These are phyloP conservation scores for Ajuga chamaepitys DNA, from an alignment of 257 asterid genomes.

Conservation along the genomic window DNA sequence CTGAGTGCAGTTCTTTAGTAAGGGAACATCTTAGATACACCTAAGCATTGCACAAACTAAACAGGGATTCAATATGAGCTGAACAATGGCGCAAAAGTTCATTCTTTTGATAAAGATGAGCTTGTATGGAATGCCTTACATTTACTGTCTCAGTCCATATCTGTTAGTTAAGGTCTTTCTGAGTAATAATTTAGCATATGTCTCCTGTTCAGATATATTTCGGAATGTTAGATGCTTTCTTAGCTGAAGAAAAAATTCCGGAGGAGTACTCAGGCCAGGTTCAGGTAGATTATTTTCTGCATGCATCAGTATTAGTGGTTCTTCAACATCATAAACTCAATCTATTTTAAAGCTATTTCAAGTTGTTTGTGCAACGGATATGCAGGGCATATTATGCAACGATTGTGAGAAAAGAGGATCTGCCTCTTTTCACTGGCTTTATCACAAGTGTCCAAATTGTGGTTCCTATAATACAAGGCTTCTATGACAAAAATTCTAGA, in stretches of 20 bases:
- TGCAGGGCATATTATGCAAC: slow-evolving; percentile 81
- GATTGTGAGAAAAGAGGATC: slow-evolving; percentile 76
- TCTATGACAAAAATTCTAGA: slow-evolving; percentile 28
- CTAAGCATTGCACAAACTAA: too few relatives aligned
- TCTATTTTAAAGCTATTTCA: neutral
- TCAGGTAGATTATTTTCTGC: slow-evolving; percentile 43
- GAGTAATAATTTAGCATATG: neutral
- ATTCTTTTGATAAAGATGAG: neutral
- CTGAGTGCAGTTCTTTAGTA: too few relatives aligned
- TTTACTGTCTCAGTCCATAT: neutral
- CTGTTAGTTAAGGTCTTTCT: neutral
- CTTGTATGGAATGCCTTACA: neutral
- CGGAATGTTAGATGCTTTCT: slow-evolving; percentile 65
- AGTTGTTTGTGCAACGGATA: slow-evolving; percentile 1
- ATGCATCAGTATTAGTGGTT: slow-evolving; percentile 5
- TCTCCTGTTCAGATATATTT: slow-evolving; percentile 56
- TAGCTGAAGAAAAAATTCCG: slow-evolving; percentile 75
- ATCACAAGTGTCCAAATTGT: slow-evolving; percentile 77
- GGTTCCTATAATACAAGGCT: slow-evolving; percentile 84
- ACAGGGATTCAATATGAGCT: too few relatives aligned
- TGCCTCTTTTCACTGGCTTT: slow-evolving; percentile 69
- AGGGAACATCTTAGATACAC: too few relatives aligned
- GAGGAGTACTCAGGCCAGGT: slow-evolving; percentile 64
- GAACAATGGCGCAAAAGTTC: too few relatives aligned
- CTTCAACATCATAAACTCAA: neutral